Base-by-base conservation (phyloP, 2,329 filamentous ascomycete genomes). In the Fusarium hostae region DNA sequence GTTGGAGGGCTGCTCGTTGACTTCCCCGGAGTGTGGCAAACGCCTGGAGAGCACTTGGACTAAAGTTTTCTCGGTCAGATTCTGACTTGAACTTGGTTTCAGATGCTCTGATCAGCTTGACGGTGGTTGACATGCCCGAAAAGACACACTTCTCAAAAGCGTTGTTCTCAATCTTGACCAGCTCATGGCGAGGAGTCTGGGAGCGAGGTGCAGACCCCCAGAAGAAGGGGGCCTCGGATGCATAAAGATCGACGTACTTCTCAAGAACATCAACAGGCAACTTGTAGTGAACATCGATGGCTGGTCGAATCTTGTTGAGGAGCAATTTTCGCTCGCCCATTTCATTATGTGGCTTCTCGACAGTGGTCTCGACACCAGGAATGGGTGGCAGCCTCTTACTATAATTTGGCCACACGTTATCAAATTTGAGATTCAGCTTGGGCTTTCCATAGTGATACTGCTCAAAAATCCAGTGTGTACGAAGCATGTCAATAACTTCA, bases 1-100 rank as follows among this genome's bases (percentile, higher is more conserved):
- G 80, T 70, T 86, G 84, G 26, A 87, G 75, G 22, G 81, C 85
- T 11, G 84, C 85, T 47, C 86, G 82, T 44, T 82, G 80, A 59
- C 79, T 80, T 3, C 84, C 85, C 15, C 83, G 83, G 56, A 83
- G 80, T 6, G 55, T 59, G 4, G 81, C 79, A 68, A 80, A 83
- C 22, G 69, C 55, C 16, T 70, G 43, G 34, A 78, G 70, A 3
- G 64, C 39, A 13, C 35, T 26, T 10, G 20, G 28, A 22, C 44
- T 51, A 20, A 67, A 47, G 22, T 35, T 26, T 22, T 41, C 43
- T 43, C 35, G 51, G 11, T 39, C 30, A 28, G 35, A 54, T 24
- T 67, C 64, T 22, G 22, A 37, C 47, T 54, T 54, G 56, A 67
- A 50, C 15, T 62, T 43, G 20, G 73, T 63, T n/a, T 41, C 45